Percentiles rank a stretch among this genome's conserved stretches.
phyloP scores from a whole-genome alignment of 1,139 yeast species.

The Eremothecium sinecaudum region DNA sequence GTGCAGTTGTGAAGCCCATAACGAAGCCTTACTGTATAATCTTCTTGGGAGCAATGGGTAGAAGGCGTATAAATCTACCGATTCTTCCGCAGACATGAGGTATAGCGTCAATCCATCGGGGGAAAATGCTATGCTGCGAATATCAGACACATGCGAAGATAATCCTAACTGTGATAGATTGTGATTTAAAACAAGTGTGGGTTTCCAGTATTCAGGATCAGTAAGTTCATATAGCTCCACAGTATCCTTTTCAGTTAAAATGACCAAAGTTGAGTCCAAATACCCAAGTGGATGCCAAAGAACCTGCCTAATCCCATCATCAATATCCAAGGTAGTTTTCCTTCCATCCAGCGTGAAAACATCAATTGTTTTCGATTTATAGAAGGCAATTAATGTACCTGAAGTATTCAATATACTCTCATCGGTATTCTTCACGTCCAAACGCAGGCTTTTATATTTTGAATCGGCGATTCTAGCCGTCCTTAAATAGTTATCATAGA shows the following conservation, averaged over 20 bases:
- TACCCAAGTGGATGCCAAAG: constrained; percentile 40
- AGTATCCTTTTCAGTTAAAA: constrained; percentile 33
- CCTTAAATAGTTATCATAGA: background rate
- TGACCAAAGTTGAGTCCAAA: constrained; percentile 35
- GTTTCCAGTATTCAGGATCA: constrained; percentile 21
- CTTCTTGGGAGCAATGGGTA: constrained; percentile 47
- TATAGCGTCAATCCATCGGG: constrained; percentile 39
- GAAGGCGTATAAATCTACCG: constrained; percentile 46
- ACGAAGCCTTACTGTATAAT: background rate
- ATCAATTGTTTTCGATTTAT: constrained; percentile 15
- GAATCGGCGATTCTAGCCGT: background rate
- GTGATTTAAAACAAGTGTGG: constrained; percentile 18
- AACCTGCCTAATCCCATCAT: constrained; percentile 22
- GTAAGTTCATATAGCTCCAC: constrained; percentile 34
- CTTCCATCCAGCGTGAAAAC: constrained; percentile 1
- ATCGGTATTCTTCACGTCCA: constrained; percentile 29
- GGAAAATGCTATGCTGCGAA: constrained; percentile 40
- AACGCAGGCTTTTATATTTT: constrained; percentile 20
- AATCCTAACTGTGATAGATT: constrained; percentile 21
- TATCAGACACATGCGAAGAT: constrained; percentile 22
- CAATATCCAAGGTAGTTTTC: background rate
- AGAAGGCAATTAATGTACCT: constrained; percentile 34
- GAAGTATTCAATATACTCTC: constrained; percentile 31
- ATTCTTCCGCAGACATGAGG: constrained; percentile 36
- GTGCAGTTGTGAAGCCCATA: constrained; percentile 1